phyloP scores from a whole-genome alignment of 2,329 filamentous ascomycete genomes.

The Hymenoscyphus fructigenus region DNA sequence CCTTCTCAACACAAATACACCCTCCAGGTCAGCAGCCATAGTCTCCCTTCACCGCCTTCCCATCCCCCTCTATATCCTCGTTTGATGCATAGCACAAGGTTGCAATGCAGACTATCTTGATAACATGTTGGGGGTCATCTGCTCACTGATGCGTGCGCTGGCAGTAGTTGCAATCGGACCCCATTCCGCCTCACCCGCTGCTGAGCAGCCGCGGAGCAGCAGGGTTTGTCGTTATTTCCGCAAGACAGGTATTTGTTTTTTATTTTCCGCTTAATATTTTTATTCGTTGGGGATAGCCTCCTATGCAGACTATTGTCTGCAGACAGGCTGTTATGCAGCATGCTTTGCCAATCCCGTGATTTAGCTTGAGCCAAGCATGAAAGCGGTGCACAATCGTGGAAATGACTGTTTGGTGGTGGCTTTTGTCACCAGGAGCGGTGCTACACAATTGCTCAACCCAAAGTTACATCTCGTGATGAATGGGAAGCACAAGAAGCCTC shows the following conservation, averaged over 20 bases:
- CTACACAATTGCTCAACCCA: constrained; percentile 14
- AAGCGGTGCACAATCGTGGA: constrained; percentile 23
- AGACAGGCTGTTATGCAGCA: constrained; percentile 31
- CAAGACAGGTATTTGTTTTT: constrained; percentile 30
- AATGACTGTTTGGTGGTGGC: constrained; percentile 17
- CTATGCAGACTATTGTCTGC: constrained; percentile 23
- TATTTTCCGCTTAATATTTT: constrained; percentile 30
- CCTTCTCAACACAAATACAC: background rate
- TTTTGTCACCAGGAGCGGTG: constrained; percentile 23
- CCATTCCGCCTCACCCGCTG: constrained; percentile 29
- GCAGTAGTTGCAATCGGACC: constrained; percentile 30
- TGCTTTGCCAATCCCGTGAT: constrained; percentile 32
- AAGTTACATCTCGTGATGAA: constrained; percentile 31
- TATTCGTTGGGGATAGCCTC: constrained; percentile 26
- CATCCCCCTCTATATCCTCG: constrained; percentile 1
- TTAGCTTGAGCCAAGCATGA: constrained; percentile 18
- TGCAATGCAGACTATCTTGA: constrained; percentile 22
- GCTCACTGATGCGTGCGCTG: constrained; percentile 34
- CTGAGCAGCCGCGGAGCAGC: constrained; percentile 22
- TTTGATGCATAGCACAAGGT: constrained; percentile 23
- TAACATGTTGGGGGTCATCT: constrained; percentile 26
- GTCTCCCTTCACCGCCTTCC: constrained; percentile 3
- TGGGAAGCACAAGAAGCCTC: constrained; percentile 13
- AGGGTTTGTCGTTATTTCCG: constrained; percentile 36
- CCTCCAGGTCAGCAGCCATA: constrained; percentile 10